Evolutionary conservation across 768 basidiomycete species (phyloP), one percentile per base, ranked within the genome.

Genomic region (Astraeus odoratus): DNA sequence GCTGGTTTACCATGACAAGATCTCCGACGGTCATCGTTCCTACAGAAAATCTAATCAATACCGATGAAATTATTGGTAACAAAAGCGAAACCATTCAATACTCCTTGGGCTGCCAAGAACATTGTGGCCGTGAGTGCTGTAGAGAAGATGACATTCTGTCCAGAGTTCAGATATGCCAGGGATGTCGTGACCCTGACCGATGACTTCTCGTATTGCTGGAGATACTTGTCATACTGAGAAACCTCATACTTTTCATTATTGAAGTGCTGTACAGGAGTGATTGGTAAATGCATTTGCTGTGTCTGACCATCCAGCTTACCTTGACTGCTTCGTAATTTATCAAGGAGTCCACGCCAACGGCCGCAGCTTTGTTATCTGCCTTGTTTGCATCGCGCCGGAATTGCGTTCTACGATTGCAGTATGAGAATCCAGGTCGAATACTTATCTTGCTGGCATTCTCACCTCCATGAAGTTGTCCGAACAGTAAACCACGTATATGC

Each of bases 261-360:
- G 75, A 98, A 98, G 58, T 95, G 84, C 92, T 95, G 63, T 6
- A 48, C 50, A 22, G 42, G 42, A 48, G 5, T 37, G 18, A 30
- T 23, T 8, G 36, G 33, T 15, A 36, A 15, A 7, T n/a, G 20
- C 3, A 47, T 23, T 43, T 26, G 12, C n/a, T 15, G 23, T 4
- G 23, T 15, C 22, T 12, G 12, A 13, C 16, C 65, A 24, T 3
- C n/a, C 12, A 12, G 31, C 57, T 13, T 50, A 93, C 94, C 77
- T 98, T 99, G 57, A 99, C 96, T 3, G 96, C 96, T 61, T 99
- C 96, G 57, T 91, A 98, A 59, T 99, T 99, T 62, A 99, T 95
- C 35, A 99, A 69, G 0, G 94, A 90, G 60, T 99, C 96, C 3
- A 98, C 91, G 3, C 91, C 89, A 2, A 86, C 78, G 0, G 90